Percentiles rank a stretch among this genome's conserved stretches.
phyloP scores from a whole-genome alignment of 306 rosid species.

The Rosa lucieae region DNA sequence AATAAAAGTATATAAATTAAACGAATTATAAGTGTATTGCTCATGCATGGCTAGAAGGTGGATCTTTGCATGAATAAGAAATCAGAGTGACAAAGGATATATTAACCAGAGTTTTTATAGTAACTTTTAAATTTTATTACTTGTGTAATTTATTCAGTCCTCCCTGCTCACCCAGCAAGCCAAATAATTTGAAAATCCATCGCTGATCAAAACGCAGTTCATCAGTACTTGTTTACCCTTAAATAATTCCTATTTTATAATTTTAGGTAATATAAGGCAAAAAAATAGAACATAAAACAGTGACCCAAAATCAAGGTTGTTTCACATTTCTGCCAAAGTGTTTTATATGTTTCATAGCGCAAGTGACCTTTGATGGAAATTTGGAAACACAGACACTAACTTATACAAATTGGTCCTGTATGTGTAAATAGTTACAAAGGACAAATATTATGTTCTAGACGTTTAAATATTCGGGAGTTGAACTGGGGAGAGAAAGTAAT shows the following conservation, averaged over 20 bases:
- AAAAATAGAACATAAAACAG: not conserved
- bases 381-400: not conserved
- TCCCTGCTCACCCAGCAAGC: not conserved
- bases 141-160: not conserved
- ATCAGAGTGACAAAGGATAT: not conserved
- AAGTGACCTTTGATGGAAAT: not conserved
- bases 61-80: not conserved
- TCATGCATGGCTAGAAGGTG: not conserved
- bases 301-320: not conserved
- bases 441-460: not conserved
- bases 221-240: not conserved
- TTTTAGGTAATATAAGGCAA: not conserved
- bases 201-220: not conserved
- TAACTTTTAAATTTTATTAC: not conserved
- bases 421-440: not conserved
- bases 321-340: not conserved
- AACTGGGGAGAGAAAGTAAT: not conserved
- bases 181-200: not conserved
- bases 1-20: not conserved
- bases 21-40: not conserved
- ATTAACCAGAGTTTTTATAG: not conserved
- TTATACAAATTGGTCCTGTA: not conserved
- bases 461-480: not conserved
- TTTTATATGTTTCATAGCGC: not conserved
- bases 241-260: not conserved